Evolutionary conservation across 2,329 filamentous ascomycete genomes (phyloP).

Genomic region (Coniochaeta prunicola): DNA sequence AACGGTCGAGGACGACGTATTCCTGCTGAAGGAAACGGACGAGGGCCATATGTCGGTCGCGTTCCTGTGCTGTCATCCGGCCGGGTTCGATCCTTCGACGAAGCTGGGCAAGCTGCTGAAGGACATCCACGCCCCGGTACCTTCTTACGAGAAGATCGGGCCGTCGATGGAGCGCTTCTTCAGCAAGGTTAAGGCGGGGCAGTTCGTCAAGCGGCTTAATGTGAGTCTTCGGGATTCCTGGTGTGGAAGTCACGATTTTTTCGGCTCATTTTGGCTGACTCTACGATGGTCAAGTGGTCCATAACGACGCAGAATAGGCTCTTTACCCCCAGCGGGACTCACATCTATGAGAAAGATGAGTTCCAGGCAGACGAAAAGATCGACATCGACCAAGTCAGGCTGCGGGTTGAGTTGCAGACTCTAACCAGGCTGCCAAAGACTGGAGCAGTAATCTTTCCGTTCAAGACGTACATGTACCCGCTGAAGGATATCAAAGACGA

Average conservation of each 20-base stretch:
- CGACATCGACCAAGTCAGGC: slow-evolving; percentile 28
- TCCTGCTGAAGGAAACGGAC: slow-evolving; percentile 35
- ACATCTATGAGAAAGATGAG: slow-evolving; percentile 24
- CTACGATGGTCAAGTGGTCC: slow-evolving; percentile 35
- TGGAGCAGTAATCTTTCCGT: slow-evolving; percentile 41
- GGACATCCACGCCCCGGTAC: slow-evolving; percentile 46
- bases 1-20: slow-evolving; percentile 48
- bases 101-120: slow-evolving; percentile 41
- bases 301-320: slow-evolving; percentile 35
- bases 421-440: slow-evolving; percentile 40
- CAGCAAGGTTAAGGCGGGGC: slow-evolving; percentile 36
- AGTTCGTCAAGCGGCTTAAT: slow-evolving; percentile 41
- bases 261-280: background rate
- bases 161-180: slow-evolving; percentile 50
- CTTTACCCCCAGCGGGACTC: slow-evolving; percentile 30
- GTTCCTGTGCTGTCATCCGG: slow-evolving; percentile 44
- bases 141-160: slow-evolving; percentile 46
- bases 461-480: slow-evolving; percentile 48
- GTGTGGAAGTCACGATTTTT: background rate
- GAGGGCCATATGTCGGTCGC: slow-evolving; percentile 36
- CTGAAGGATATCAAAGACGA: slow-evolving; percentile 40
- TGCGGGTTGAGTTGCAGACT: slow-evolving; percentile 45
- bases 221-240: slow-evolving; percentile 20
- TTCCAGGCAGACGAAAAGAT: slow-evolving; percentile 27
- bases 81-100: slow-evolving; percentile 41